These are phyloP conservation scores for Austropuccinia psidii DNA, from an alignment of 1,284 basidiomycete genomes.

Conservation along the genomic window DNA sequence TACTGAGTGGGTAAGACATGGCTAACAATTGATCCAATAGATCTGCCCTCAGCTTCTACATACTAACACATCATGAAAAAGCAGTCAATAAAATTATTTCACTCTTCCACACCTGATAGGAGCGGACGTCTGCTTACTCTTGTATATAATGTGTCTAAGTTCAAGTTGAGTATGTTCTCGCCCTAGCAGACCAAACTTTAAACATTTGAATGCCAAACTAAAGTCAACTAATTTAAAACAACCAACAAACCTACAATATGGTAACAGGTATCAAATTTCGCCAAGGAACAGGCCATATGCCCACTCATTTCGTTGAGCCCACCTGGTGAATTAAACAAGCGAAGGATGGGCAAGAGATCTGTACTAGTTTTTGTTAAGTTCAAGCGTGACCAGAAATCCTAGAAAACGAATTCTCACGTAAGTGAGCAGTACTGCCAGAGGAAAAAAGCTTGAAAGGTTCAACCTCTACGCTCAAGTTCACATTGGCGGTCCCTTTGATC, in stretches of 20 bases:
- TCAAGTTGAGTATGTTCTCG: neutral
- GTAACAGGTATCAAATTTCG: constrained; percentile 14
- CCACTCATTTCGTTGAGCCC: constrained; percentile 13
- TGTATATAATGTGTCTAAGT: constrained; percentile 22
- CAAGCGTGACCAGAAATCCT: constrained; percentile 9
- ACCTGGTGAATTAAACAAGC: constrained; percentile 10
- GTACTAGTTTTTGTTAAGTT: neutral
- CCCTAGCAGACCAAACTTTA: neutral
- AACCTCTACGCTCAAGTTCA: neutral
- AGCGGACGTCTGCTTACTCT: neutral
- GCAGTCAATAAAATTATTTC: neutral
- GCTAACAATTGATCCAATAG: neutral
- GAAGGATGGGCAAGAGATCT: neutral
- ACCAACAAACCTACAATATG: neutral
- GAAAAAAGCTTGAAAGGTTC: neutral
- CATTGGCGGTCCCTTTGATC: neutral
- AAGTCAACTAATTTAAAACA: neutral
- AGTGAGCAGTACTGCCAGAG: neutral
- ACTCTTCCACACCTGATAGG: neutral
- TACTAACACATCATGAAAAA: neutral
- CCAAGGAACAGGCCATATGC: constrained; percentile 23
- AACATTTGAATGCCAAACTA: neutral
- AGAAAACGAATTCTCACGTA: neutral
- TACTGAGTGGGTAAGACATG: constrained; percentile 11
- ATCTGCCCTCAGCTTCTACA: constrained; percentile 7